These are phyloP conservation scores for Amylocarpus encephaloides DNA, from an alignment of 2,329 filamentous ascomycete species.

Conservation along the genomic window DNA sequence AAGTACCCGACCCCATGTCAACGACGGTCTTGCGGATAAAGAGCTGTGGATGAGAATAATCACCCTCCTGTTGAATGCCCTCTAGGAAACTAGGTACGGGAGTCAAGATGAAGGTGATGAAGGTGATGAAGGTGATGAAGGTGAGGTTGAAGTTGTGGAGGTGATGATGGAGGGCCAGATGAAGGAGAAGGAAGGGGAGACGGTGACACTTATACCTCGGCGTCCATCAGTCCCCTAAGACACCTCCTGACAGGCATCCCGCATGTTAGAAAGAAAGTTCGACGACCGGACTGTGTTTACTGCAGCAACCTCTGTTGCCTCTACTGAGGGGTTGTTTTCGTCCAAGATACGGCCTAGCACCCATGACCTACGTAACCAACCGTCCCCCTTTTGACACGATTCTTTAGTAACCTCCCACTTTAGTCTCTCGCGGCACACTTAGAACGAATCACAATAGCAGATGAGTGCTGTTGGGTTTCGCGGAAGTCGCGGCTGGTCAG, in stretches of 20 bases:
- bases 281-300: conserved; percentile 1
- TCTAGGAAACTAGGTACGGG: too few relatives aligned
- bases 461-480: too few relatives aligned
- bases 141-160: too few relatives aligned
- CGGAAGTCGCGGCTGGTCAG: neutral
- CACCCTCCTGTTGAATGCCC: too few relatives aligned
- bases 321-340: neutral
- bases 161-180: neutral
- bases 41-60: too few relatives aligned
- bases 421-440: too few relatives aligned
- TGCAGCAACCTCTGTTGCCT: neutral
- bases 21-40: neutral
- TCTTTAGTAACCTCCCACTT: too few relatives aligned
- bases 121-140: neutral
- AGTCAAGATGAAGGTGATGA: neutral
- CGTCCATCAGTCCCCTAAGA: neutral
- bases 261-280: conserved; percentile 1
- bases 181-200: neutral
- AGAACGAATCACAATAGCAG: too few relatives aligned
- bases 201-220: conserved; percentile 2
- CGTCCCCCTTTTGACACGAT: too few relatives aligned
- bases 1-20: conserved; percentile 5
- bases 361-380: too few relatives aligned
- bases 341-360: too few relatives aligned
- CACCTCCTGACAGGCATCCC: neutral